A percentile compares a stretch with the other conserved stretches of the same genome.
These are phyloP conservation scores for Entomortierella lignicola DNA, from an alignment of 192 early-diverging fungal species.

Conservation along the genomic window DNA sequence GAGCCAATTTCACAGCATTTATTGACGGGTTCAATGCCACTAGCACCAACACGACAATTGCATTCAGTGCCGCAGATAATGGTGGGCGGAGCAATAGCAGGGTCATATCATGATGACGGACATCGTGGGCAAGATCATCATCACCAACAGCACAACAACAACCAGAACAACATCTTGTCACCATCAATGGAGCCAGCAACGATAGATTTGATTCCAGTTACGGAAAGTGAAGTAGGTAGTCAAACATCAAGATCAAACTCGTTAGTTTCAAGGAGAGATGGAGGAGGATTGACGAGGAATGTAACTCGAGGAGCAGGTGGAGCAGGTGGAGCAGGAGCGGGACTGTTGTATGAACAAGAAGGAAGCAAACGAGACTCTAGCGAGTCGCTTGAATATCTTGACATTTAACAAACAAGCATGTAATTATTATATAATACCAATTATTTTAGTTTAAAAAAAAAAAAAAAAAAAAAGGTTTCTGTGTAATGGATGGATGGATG, in stretches of 20 bases:
- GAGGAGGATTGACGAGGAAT: not conserved
- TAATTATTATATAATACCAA: too few species aligned
- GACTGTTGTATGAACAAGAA: not conserved
- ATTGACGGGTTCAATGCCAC: not conserved
- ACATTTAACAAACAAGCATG: conserved; percentile 15
- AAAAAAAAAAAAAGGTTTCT: too few species aligned
- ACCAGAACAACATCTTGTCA: not conserved
- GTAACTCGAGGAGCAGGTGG: not conserved
- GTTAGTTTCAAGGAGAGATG: not conserved
- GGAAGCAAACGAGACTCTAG: conserved; percentile 15
- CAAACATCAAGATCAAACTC: conserved; percentile 10
- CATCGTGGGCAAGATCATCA: too few species aligned
- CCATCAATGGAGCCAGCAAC: conserved; percentile 13
- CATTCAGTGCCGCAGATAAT: not conserved
- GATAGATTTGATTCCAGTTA: conserved; percentile 23
- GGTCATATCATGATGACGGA: conserved; percentile 12
- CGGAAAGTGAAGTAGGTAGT: conserved; percentile 15
- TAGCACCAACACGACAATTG: not conserved
- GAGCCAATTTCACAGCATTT: not conserved
- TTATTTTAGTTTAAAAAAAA: too few species aligned
- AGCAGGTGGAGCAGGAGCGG: not conserved
- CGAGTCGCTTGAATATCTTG: conserved; percentile 21
- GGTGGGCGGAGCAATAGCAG: not conserved
- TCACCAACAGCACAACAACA: not conserved
- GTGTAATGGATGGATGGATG: too few species aligned